Base-by-base conservation (phyloP, 352 stramenopile genomes). In the Pythium monospermum region DNA sequence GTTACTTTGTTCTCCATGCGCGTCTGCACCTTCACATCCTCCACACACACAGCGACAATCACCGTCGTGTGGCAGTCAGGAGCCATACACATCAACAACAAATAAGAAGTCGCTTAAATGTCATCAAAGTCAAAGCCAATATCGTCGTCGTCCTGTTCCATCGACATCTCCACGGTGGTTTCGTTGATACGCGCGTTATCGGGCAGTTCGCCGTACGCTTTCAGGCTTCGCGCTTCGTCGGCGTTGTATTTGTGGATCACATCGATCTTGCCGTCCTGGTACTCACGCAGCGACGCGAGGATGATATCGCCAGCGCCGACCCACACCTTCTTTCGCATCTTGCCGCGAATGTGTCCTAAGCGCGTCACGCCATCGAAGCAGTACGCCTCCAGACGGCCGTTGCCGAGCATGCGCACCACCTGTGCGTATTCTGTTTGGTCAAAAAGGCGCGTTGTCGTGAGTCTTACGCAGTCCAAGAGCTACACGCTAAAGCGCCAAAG, bases 251-350 rank as follows among this genome's bases (percentile, higher is more conserved):
- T 99, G 81, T 99, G 95, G 63, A 99, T 98, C 64, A 99, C 93
- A 68, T 99, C 96, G 43, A 98, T 95, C 77, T 99, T 99, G 81
- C 98, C 96, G 73, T 99, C 96, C 80, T 99, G 97, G 83, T 99
- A 99, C 66, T 99, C 96, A 68, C 97, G 85, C 61, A 99, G 94
- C 67, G 94, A 97, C 51, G 98, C 92, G 45, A 99, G 83, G 44
- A 99, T 98, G 76, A 99, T 99, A 72, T 99, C 97, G 55, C 97
- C 97, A 11, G 92, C 91, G 49, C 89, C 96, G 28, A 99, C 96
- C 96, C 96, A 99, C 44, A 99, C 96, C 91, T 99, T 99, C 73
- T 99, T 99, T 49, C 97, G 82, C 97, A 99, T 99, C 71, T 99
- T 99, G 62, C 97, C 97, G 61, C 97, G 91, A 76, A 99, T 99